phyloP scores from a whole-genome alignment of 768 basidiomycete genomes.

The Lentinus brumalis region DNA sequence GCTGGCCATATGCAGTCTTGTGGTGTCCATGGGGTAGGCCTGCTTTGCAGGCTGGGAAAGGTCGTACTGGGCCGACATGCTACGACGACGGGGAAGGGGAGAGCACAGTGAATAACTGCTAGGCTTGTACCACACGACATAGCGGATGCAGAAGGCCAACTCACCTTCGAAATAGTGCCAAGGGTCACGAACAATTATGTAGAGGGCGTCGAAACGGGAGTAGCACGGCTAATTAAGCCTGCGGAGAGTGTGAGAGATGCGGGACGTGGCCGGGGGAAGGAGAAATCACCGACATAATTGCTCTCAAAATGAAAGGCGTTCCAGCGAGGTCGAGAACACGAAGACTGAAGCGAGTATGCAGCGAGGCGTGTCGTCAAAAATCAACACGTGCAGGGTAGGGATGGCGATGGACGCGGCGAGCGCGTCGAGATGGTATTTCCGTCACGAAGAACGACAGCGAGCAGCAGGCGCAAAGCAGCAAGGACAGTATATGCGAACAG shows the following conservation, averaged over 20 bases:
- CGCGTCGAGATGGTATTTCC: slow-evolving; percentile 1
- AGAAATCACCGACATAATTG: slow-evolving; percentile 18
- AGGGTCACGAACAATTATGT: slow-evolving; percentile 9
- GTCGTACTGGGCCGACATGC: slow-evolving; percentile 22
- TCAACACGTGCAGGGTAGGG: slow-evolving; percentile 27
- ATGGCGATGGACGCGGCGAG: slow-evolving; percentile 11
- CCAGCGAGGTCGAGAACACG: slow-evolving; percentile 18
- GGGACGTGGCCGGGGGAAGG: slow-evolving; percentile 4
- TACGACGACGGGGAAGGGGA: background rate
- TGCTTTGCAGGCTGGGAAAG: slow-evolving; percentile 13
- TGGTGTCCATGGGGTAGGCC: slow-evolving; percentile 7
- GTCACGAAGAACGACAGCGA: slow-evolving; percentile 3
- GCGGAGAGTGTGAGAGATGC: slow-evolving; percentile 5
- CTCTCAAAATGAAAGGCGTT: slow-evolving; percentile 18
- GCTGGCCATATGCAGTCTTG: slow-evolving; percentile 10
- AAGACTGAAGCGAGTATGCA: background rate
- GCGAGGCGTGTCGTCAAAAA: slow-evolving; percentile 24
- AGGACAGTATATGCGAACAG: slow-evolving; percentile 5
- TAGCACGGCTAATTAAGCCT: slow-evolving; percentile 18
- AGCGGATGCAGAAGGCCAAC: background rate
- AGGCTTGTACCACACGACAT: background rate
- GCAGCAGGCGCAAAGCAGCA: background rate
- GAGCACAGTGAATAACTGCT: background rate
- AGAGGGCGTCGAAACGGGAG: slow-evolving; percentile 15
- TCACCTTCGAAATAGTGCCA: slow-evolving; percentile 3